Evolutionary conservation across 2,329 filamentous ascomycete species (phyloP), one percentile per base, ranked within the genome.

Genomic region (Apiospora koreana): DNA sequence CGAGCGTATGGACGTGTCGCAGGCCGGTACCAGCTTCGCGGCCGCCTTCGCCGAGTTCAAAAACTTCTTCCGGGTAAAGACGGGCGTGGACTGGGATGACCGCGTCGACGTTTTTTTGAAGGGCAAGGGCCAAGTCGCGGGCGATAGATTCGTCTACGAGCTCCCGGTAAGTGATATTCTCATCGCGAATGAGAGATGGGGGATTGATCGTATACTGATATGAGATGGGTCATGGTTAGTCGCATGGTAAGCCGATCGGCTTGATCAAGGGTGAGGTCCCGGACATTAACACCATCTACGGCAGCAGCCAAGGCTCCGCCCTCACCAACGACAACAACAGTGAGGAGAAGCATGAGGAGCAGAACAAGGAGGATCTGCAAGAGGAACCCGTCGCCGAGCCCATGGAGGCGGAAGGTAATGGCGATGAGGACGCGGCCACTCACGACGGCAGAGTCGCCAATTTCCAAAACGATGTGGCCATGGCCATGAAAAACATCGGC

Each of bases 171-270:
- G 69, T 46, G 25, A 1, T 41, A 41, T 31, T 50, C 14, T 46
- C 42, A 16, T 4, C 21, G 6, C 43, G 43, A 5, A 7, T 46
- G n/a, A n/a, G n/a, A 46, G 54, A 1, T 62, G 25, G 28, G 12
- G 14, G 18, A 31, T 16, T 43, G 12, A 12, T 4, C 4, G 4
- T 50, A 28, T 23, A 58, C 28, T 38, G 10, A 38, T 12, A n/a
- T 18, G 6, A 46, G 18, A n/a, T 4, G 7, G 43, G 18, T 3
- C 9, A 18, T 3, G 5, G 12, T 21, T 10, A 68, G 72, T 46
- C 43, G n/a, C 43, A 73, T 0, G 79, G 79, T 65, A 78, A 77
- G 72, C 77, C 77, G 0, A 71, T 79, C 6, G 79, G 78, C 2
- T 72, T 73, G 67, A 74, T 77, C 16, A 16, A 18, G 28, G 65